Evolutionary conservation across 1,284 basidiomycete genomes (phyloP).

Genomic region (Coniferiporia weirii): DNA sequence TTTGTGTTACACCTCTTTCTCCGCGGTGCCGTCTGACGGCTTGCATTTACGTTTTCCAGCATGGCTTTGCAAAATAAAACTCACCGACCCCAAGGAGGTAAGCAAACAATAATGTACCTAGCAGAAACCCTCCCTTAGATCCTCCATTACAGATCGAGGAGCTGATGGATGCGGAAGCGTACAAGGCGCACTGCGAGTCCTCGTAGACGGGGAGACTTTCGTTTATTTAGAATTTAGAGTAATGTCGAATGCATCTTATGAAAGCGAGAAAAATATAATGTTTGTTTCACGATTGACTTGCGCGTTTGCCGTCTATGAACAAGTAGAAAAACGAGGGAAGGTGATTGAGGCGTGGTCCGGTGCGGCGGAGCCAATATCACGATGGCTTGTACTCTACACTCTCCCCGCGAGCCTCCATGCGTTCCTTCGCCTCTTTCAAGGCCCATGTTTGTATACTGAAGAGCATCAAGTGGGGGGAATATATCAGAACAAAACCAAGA

Average conservation of each 20-base stretch:
- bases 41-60: constrained; percentile 44
- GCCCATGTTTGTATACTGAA: constrained; percentile 86
- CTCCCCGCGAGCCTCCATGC: constrained; percentile 88
- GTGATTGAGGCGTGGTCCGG: neutral
- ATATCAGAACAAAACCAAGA: neutral
- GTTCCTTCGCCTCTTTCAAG: constrained; percentile 77
- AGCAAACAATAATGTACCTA: constrained; percentile 15
- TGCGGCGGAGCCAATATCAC: neutral
- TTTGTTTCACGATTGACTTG: too few relatives aligned
- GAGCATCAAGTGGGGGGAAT: neutral
- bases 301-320: neutral
- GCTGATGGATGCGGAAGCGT: constrained; percentile 75
- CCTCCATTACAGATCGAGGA: constrained; percentile 51
- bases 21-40: neutral
- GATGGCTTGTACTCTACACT: constrained; percentile 71
- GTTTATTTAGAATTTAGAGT: neutral
- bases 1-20: constrained; percentile 33
- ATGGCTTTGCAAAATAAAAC: constrained; percentile 93
- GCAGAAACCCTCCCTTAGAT: neutral
- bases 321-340: neutral
- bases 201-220: constrained; percentile 18
- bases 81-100: constrained; percentile 75
- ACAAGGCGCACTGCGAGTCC: constrained; percentile 68
- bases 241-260: neutral
- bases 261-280: too few relatives aligned